These are phyloP conservation scores for Rhodotorula sphaerocarpa DNA, from an alignment of 768 basidiomycete species.

Conservation along the genomic window DNA sequence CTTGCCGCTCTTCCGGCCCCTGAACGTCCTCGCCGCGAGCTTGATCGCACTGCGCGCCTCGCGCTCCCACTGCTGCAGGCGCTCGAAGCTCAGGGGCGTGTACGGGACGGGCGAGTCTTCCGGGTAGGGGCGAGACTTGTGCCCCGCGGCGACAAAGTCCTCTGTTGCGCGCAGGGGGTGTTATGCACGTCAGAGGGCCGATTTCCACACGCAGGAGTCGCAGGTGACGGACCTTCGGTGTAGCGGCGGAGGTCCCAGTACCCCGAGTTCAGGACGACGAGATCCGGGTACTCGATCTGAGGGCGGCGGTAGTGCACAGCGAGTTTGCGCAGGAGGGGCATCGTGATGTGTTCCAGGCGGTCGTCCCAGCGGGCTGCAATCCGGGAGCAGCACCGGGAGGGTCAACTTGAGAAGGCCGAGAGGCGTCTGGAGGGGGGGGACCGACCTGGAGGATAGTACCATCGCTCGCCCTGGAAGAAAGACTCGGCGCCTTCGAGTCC, in stretches of 20 bases:
- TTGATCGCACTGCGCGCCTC: slow-evolving; percentile 32
- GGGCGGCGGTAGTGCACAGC: slow-evolving; percentile 28
- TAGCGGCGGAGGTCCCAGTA: slow-evolving; percentile 34
- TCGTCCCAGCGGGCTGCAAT: slow-evolving; percentile 27
- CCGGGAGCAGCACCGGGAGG: no score
- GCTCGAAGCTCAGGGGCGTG: slow-evolving; percentile 17
- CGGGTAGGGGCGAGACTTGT: slow-evolving; percentile 27
- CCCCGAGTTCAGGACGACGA: slow-evolving; percentile 35
- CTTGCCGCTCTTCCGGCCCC: slow-evolving; percentile 15
- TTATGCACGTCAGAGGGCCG: neutral
- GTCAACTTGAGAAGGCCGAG: no score
- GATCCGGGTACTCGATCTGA: slow-evolving; percentile 28
- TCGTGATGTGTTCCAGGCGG: slow-evolving; percentile 23
- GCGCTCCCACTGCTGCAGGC: slow-evolving; percentile 27
- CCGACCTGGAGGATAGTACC: slow-evolving; percentile 33
- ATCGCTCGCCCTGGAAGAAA: slow-evolving; percentile 31
- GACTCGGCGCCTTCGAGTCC: slow-evolving; percentile 29
- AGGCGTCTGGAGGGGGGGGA: neutral
- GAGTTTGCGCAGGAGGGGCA: slow-evolving; percentile 20
- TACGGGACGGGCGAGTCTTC: slow-evolving; percentile 35
- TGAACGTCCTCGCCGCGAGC: slow-evolving; percentile 16
- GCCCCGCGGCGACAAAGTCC: slow-evolving; percentile 34
- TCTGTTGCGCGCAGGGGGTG: slow-evolving; percentile 2
- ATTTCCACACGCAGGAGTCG: no score
- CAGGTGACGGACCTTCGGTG: slow-evolving; percentile 24